These are phyloP conservation scores for Colletotrichum acutatum DNA, from an alignment of 2,329 filamentous ascomycete genomes.

Conservation along the genomic window DNA sequence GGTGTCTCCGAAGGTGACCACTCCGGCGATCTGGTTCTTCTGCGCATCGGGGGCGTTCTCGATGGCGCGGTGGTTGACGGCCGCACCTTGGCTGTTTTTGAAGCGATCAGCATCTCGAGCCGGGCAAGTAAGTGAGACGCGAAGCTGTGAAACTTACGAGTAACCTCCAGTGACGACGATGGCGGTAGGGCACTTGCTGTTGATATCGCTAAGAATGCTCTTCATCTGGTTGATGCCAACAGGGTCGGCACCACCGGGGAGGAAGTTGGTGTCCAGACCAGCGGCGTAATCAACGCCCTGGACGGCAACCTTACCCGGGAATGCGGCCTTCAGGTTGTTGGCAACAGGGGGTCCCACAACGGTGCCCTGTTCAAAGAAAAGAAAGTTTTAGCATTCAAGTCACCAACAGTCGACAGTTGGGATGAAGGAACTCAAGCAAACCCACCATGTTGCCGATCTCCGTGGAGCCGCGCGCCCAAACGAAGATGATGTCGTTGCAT, in stretches of 20 bases:
- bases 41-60: constrained; percentile 36
- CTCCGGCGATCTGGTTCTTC: constrained; percentile 37
- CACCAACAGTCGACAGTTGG: neutral
- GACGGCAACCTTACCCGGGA: constrained; percentile 36
- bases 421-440: neutral
- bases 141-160: neutral
- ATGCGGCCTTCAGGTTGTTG: constrained; percentile 32
- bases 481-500: constrained; percentile 38
- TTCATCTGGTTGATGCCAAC: constrained; percentile 44
- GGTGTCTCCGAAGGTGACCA: constrained; percentile 40
- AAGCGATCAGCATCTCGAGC: constrained; percentile 18
- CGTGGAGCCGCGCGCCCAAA: constrained; percentile 38
- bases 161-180: neutral
- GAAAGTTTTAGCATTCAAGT: neutral
- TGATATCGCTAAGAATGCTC: constrained; percentile 45
- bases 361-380: constrained; percentile 16
- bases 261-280: constrained; percentile 44
- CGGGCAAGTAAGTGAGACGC: neutral
- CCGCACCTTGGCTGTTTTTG: constrained; percentile 45
- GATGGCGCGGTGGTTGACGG: constrained; percentile 40
- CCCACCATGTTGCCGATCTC: constrained; percentile 39
- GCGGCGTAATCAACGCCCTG: constrained; percentile 48
- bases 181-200: constrained; percentile 45
- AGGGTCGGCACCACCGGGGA: constrained; percentile 42
- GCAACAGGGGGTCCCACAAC: constrained; percentile 34